Evolutionary conservation across 768 basidiomycete species (phyloP), one percentile per base, ranked within the genome.

Genomic region (Termitomyces sp.): DNA sequence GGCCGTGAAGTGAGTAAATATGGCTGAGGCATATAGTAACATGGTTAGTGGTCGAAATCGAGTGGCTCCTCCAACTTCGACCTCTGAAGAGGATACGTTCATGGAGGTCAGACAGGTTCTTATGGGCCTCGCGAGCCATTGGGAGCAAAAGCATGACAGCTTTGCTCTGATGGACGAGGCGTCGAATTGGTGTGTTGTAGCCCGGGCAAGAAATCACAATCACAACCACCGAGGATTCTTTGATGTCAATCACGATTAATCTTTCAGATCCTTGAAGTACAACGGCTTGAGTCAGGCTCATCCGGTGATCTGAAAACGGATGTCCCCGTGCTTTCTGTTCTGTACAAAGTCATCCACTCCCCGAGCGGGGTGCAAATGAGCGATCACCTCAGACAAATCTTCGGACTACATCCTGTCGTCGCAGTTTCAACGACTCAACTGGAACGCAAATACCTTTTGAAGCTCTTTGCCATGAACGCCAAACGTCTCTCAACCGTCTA

Each of bases 371-470:
- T 65, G 48, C 32, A 63, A 6, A 51, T 73, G 32, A 29, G 65
- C 6, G 61, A 67, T 9, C 50, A 65, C 45, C 31, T 67, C 1
- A 46, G 59, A 10, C 40, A 63, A 10, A 56, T 67, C 15, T 65
- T 67, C 49, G 31, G 59, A 62, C 3, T 20, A 10, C 2, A 38
- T 31, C 11, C 34, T n/a, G 57, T 61, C 11, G 46, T 62, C 3
- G 29, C 49, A 0, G 60, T 72, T 10, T 61, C 62, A 9, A 68
- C 69, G 7, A 66, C 67, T 0, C 65, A 67, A 14, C 63, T 75
- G 31, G 77, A 78, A 60, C 75, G 75, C 38, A 70, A 72, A 50
- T 62, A 71, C 4, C 54, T 77, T 12, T 66, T 74, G 49, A 73
- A 69, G 51, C 65, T 78, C 8, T 66, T 79, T 42, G 50, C 65